Conservation (phyloP, 2,329 filamentous ascomycete species). For the Beauveria caledonica region DNA sequence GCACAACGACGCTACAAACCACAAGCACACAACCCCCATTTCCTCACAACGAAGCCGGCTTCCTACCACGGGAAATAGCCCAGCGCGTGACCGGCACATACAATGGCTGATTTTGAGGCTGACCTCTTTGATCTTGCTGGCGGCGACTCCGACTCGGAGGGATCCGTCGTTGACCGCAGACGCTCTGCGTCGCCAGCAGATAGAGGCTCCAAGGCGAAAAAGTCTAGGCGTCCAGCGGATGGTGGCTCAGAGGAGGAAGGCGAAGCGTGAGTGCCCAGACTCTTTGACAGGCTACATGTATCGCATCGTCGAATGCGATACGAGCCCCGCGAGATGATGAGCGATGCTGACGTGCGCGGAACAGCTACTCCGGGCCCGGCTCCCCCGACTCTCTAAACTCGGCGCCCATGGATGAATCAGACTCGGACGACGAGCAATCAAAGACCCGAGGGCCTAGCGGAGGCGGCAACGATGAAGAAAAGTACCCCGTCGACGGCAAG, state of each 20-base stretch:
- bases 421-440: conserved; percentile 50
- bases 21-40: background rate
- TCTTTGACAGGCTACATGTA: background rate
- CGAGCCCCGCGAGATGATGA: conserved; percentile 4
- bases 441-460: conserved; percentile 30
- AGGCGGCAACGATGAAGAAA: conserved; percentile 47
- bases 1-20: background rate
- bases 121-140: conserved; percentile 90
- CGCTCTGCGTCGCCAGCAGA: conserved; percentile 40
- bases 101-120: conserved; percentile 85
- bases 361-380: conserved; percentile 60
- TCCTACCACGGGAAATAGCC: background rate
- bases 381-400: conserved; percentile 71
- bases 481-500: conserved; percentile 83
- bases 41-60: background rate
- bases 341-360: background rate
- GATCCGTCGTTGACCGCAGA: conserved; percentile 43
- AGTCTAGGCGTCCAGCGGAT: conserved; percentile 37
- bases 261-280: conserved; percentile 29
- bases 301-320: background rate
- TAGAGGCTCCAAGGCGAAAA: conserved; percentile 30
- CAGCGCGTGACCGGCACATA: conserved; percentile 16
- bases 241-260: conserved; percentile 56
- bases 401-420: conserved; percentile 83
- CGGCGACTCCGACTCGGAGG: conserved; percentile 59